These are phyloP conservation scores for Cystobasidium ongulense DNA, from an alignment of 768 basidiomycete species.

Conservation along the genomic window DNA sequence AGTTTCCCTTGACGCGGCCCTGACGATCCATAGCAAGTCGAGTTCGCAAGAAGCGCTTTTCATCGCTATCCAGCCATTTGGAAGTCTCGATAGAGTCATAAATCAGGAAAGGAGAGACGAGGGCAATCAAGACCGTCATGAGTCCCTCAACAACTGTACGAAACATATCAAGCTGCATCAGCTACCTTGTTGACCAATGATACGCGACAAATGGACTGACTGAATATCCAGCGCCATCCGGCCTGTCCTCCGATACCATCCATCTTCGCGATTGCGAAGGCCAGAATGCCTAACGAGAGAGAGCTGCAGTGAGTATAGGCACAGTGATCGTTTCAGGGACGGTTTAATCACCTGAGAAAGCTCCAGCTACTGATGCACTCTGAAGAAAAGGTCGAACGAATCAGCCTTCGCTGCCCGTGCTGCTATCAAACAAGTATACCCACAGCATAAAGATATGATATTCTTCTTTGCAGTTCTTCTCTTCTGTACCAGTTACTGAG, in stretches of 20 bases:
- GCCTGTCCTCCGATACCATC: background rate
- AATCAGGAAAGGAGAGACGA: slow-evolving; percentile 17
- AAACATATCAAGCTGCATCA: background rate
- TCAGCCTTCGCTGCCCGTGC: background rate
- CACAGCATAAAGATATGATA: slow-evolving; percentile 21
- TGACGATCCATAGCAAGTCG: slow-evolving; percentile 22
- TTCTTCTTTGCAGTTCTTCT: slow-evolving; percentile 12
- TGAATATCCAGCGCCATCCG: slow-evolving; percentile 30
- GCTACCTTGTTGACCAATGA: background rate
- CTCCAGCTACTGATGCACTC: slow-evolving; percentile 23
- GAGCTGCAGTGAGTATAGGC: no score
- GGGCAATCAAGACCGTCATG: slow-evolving; percentile 5
- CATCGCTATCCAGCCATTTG: slow-evolving; percentile 14
- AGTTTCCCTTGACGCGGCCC: slow-evolving; percentile 17
- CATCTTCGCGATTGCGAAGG: slow-evolving; percentile 25
- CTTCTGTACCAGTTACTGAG: slow-evolving; percentile 29
- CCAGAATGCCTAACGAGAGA: slow-evolving; percentile 1
- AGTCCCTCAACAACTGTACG: slow-evolving; percentile 19
- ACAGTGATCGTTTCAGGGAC: no score
- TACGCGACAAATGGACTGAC: background rate
- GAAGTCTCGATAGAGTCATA: slow-evolving; percentile 19
- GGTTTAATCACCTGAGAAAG: background rate
- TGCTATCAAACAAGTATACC: background rate
- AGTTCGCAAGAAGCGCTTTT: slow-evolving; percentile 13
- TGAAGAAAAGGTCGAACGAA: background rate